Base-by-base conservation (phyloP, 192 early-diverging fungal species). In the Obelidium mucronatum region DNA sequence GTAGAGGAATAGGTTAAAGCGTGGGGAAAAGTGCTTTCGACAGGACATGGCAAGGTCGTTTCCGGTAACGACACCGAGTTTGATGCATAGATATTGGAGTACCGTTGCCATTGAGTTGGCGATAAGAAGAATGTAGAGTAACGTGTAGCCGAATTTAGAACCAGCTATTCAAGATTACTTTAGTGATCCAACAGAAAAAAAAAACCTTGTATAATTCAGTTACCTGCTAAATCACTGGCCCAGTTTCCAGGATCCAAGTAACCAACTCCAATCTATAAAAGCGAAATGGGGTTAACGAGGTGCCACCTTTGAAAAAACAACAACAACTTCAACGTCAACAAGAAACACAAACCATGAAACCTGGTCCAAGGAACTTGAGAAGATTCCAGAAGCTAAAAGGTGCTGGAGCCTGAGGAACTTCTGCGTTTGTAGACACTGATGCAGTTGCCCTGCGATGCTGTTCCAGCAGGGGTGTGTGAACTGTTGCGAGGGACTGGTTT, bases 181-280 rank as follows among this genome's bases (percentile, higher is more conserved):
- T 19, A 26, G n/a, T 61, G 1, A 61, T 19, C 71, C 17, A 34
- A 74, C 1, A 73, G 35, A 68, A 3, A 68, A 68, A 19, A 34
- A 72, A 19, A 65, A 71, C 30, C n/a, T n/a, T 19, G 40, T 62
- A n/a, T n/a, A 37, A 2, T 79, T 51, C n/a, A n/a, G n/a, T 84
- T 44, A 80, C 82, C 87, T 37, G 88, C 82, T 19, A 93, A 83
- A 80, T 93, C 92, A 4, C 92, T 93, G 1, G 93, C 93, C 93
- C 93, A 94, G 83, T 94, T 94, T 48, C 93, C 93, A 40, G 94
- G 94, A 84, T 95, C 93, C 76, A 91, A 77, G 82, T 90, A 92
- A 26, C 90, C 90, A 28, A 91, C 90, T 28, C 82, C 83, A n/a
- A 86, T 74, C 33, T 40, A 13, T 24, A 19, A 11, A 17, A 44